phyloP scores from a whole-genome alignment of 2,329 filamentous ascomycete species.

The Phyllosticta capitalensis region DNA sequence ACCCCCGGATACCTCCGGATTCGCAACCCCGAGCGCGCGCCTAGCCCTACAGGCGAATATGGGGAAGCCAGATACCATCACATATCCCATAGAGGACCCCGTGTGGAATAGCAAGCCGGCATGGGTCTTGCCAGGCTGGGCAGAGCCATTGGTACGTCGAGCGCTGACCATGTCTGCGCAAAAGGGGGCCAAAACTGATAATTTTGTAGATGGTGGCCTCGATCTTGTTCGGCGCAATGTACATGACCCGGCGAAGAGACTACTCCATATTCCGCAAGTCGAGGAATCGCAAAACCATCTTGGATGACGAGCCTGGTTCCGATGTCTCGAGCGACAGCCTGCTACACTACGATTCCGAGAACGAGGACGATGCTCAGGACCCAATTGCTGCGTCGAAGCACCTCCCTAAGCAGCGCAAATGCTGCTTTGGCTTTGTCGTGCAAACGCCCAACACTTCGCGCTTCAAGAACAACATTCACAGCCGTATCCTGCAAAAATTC shows the following conservation, averaged over 20 bases:
- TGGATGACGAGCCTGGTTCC: conserved; percentile 25
- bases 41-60: neutral
- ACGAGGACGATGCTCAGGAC: conserved; percentile 27
- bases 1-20: neutral
- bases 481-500: conserved; percentile 55
- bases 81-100: conserved; percentile 16
- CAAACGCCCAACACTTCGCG: conserved; percentile 50
- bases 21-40: neutral
- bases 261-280: conserved; percentile 31
- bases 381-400: conserved; percentile 27
- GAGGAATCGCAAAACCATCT: conserved; percentile 18
- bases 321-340: conserved; percentile 32
- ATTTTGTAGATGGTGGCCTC: conserved; percentile 37
- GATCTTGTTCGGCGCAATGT: conserved; percentile 41
- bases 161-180: neutral
- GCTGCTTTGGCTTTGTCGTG: conserved; percentile 43
- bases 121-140: conserved; percentile 34
- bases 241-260: conserved; percentile 37
- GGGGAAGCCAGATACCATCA: conserved; percentile 12
- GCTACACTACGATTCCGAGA: conserved; percentile 26
- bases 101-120: conserved; percentile 33
- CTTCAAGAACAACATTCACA: conserved; percentile 52
- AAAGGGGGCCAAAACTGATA: neutral
- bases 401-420: conserved; percentile 41
- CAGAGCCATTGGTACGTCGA: conserved; percentile 29